Evolutionary conservation across 2,329 filamentous ascomycete genomes (phyloP), one percentile per base, ranked within the genome.

Genomic region (Venturia aucupariae): DNA sequence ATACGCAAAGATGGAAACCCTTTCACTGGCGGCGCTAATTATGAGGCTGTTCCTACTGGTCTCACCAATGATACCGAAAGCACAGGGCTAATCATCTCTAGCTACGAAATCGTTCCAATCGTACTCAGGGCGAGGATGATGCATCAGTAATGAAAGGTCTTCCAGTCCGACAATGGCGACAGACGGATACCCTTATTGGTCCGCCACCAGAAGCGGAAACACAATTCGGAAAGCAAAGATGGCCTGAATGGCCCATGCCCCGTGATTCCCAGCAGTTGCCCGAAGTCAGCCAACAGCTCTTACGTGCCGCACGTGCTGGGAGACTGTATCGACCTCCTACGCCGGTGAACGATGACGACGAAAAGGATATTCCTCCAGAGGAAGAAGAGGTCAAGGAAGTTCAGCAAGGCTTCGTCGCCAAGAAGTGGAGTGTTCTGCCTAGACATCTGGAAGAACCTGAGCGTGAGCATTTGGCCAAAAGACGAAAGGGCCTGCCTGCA

Each of bases 161-260:
- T 13, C 93, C 93, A 19, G 89, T 97, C 65, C 88, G 92, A 71
- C 91, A 96, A 83, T 97, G 92, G 89, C 86, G 90, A 64, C 86
- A 89, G 68, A 86, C 89, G 65, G 64, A 65, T 7, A 42, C 90
- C 65, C 87, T 79, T 51, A 79, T 93, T 71, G 86, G 85, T 68
- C 84, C 84, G 15, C 79, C 82, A 11, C 81, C 84, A 44, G 80
- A 85, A 67, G 88, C 39, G 17, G 24, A 92, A 69, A 85, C 82
- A 35, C 80, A 78, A 39, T 80, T 78, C 39, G 72, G 86, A 67
- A 82, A 86, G 70, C 84, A 89, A 72, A 80, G 84, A 62, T 93
- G 89, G 84, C 87, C 86, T 60, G 92, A 96, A 72, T 82, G 91
- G 22, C 87, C 90, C 55, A 93, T 97, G 90, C 93, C 93, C 46